Evolutionary conservation across 1,284 basidiomycete genomes (phyloP).

Genomic region (Ustilago cynodontis): DNA sequence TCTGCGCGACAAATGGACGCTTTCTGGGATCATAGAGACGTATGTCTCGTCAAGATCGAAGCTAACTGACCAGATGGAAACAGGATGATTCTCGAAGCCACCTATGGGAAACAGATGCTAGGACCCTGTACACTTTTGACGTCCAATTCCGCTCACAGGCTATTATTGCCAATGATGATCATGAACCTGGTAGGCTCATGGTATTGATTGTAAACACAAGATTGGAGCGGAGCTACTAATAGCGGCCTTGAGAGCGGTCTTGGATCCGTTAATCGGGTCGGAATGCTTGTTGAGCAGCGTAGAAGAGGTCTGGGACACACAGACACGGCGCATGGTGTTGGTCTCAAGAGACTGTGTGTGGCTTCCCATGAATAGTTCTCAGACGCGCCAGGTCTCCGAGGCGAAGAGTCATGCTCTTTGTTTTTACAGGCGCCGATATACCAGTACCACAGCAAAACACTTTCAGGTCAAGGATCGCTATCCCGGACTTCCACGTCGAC

Average conservation of each 20-base stretch:
- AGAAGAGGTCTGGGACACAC: background rate
- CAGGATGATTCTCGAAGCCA: background rate
- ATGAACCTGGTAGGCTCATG: background rate
- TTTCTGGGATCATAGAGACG: background rate
- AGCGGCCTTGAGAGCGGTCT: background rate
- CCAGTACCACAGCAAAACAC: no score
- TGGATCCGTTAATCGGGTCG: background rate
- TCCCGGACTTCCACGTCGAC: background rate
- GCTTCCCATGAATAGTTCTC: background rate
- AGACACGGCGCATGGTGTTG: background rate
- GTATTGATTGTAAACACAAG: background rate
- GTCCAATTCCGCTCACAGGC: background rate
- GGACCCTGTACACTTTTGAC: background rate
- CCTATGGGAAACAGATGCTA: background rate
- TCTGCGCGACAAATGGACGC: background rate
- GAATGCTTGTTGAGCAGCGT: background rate
- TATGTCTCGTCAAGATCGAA: background rate
- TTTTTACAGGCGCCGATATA: no score
- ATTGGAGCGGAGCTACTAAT: background rate
- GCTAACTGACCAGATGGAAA: background rate
- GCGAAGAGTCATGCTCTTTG: background rate
- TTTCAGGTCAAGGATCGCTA: no score
- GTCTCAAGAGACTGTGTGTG: background rate
- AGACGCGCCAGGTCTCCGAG: background rate
- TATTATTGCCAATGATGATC: background rate